A percentile compares a stretch with the other conserved stretches of the same genome.
These are phyloP conservation scores for Mortierella sp. DNA, from an alignment of 371 early-diverging fungal genomes.

Conservation along the genomic window DNA sequence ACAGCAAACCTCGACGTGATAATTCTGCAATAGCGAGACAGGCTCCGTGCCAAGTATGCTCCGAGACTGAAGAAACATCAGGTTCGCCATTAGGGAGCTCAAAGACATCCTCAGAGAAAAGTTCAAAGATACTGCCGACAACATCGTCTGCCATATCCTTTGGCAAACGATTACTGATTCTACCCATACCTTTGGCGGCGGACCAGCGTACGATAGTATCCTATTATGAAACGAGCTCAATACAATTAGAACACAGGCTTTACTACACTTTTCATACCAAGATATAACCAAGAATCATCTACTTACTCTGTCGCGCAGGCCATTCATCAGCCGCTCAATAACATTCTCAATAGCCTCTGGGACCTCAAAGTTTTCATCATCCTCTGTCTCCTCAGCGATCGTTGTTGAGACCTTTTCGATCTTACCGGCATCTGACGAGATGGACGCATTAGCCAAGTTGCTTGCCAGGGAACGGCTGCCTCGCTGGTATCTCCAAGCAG, in stretches of 20 bases:
- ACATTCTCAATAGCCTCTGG: constrained; percentile 83
- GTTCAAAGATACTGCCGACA: constrained; percentile 76
- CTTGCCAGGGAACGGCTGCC: constrained; percentile 58
- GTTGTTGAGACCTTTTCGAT: constrained; percentile 31
- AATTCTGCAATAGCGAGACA: constrained; percentile 95
- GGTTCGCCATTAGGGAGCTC: constrained; percentile 48
- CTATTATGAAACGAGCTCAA: constrained; percentile 41
- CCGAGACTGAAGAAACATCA: constrained; percentile 88
- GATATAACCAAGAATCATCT: neutral
- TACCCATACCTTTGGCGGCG: constrained; percentile 94
- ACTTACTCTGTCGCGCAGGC: constrained; percentile 82
- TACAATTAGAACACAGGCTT: neutral
- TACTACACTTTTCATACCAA: neutral
- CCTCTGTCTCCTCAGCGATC: constrained; percentile 50
- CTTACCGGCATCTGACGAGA: constrained; percentile 17
- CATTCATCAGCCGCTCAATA: constrained; percentile 84
- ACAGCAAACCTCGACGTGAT: constrained; percentile 85
- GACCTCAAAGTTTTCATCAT: constrained; percentile 58
- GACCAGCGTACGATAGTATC: constrained; percentile 98
- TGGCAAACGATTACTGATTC: constrained; percentile 86
- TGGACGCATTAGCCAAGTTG: constrained; percentile 11
- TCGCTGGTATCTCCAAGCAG: constrained; percentile 83
- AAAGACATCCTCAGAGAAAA: constrained; percentile 79
- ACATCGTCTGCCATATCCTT: constrained; percentile 87
- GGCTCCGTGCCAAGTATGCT: constrained; percentile 95